These are phyloP conservation scores for Aspergillus bombycis DNA, from an alignment of 2,329 filamentous ascomycete species.

Conservation along the genomic window DNA sequence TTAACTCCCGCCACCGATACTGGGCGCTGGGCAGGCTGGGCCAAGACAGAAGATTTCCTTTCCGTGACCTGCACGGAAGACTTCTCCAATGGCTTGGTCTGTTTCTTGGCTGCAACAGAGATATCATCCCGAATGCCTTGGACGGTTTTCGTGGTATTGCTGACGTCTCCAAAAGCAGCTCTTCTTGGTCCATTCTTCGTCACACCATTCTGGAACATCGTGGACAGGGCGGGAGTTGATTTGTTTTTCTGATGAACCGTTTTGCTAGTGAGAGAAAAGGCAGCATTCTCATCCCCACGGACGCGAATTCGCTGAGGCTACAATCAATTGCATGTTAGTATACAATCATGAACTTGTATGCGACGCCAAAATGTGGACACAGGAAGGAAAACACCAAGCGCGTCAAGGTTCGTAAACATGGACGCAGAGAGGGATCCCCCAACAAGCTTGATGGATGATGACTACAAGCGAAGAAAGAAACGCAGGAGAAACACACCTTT, in stretches of 20 bases:
- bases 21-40: slow-evolving; percentile 66
- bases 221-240: slow-evolving; percentile 68
- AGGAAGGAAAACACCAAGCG: slow-evolving; percentile 7
- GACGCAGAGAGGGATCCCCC: neutral
- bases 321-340: slow-evolving; percentile 23
- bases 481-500: slow-evolving; percentile 42
- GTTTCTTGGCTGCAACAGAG: slow-evolving; percentile 52
- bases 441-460: neutral
- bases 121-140: slow-evolving; percentile 60
- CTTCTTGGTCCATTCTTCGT: slow-evolving; percentile 72
- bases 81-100: slow-evolving; percentile 37
- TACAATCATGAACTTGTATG: neutral
- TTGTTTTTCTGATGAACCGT: slow-evolving; percentile 79
- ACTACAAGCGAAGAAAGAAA: slow-evolving; percentile 21
- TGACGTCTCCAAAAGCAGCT: slow-evolving; percentile 79
- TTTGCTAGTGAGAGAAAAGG: slow-evolving; percentile 56
- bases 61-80: slow-evolving; percentile 30
- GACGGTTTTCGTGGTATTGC: slow-evolving; percentile 61
- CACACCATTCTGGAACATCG: slow-evolving; percentile 55
- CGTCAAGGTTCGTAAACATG: slow-evolving; percentile 13
- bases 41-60: slow-evolving; percentile 51
- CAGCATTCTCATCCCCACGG: slow-evolving; percentile 71
- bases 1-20: slow-evolving; percentile 46
- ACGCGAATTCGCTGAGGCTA: slow-evolving; percentile 73
- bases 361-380: slow-evolving; percentile 1